A percentile compares a stretch with the other conserved stretches of the same genome.
These are phyloP conservation scores for Astrephomene gubernaculifera DNA, from an alignment of 139 green algal species.

Conservation along the genomic window DNA sequence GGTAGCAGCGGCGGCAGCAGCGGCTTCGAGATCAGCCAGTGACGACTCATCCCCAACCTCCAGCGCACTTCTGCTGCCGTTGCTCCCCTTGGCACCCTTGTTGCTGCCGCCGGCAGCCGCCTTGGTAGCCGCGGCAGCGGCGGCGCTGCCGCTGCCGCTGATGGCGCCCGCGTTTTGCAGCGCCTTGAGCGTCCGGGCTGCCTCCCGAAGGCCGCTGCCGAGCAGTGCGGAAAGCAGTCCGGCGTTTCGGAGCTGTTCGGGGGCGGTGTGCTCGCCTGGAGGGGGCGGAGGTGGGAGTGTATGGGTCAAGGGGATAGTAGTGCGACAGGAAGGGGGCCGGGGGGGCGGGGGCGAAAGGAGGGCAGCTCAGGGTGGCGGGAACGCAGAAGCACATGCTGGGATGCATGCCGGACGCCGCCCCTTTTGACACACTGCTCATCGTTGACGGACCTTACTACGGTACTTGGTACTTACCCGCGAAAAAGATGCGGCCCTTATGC, in stretches of 20 bases:
- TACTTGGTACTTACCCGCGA: constrained; percentile 25
- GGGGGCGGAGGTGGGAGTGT: background rate
- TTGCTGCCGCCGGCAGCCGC: too few species aligned
- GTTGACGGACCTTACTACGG: too few species aligned
- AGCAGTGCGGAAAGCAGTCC: constrained; percentile 1
- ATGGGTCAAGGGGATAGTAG: background rate
- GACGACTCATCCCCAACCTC: constrained; percentile 36
- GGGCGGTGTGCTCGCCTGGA: constrained; percentile 25
- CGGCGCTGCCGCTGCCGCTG: background rate
- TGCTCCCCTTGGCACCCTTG: too few species aligned
- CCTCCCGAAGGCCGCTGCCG: constrained; percentile 33
- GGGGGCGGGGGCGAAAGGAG: too few species aligned
- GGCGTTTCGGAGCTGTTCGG: constrained; percentile 22
- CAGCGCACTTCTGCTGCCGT: too few species aligned
- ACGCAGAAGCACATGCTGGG: too few species aligned
- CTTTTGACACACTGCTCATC: too few species aligned
- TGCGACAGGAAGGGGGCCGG: too few species aligned
- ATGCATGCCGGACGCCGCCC: too few species aligned
- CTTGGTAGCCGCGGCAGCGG: background rate
- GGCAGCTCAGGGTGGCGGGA: too few species aligned
- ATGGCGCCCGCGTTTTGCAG: background rate
- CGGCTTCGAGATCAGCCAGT: background rate
- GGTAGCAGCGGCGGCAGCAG: background rate
- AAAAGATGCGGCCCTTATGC: constrained; percentile 10
- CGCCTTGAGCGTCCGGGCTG: background rate